These are phyloP conservation scores for Exophiala xenobiotica DNA, from an alignment of 2,329 filamentous ascomycete genomes.

Conservation along the genomic window DNA sequence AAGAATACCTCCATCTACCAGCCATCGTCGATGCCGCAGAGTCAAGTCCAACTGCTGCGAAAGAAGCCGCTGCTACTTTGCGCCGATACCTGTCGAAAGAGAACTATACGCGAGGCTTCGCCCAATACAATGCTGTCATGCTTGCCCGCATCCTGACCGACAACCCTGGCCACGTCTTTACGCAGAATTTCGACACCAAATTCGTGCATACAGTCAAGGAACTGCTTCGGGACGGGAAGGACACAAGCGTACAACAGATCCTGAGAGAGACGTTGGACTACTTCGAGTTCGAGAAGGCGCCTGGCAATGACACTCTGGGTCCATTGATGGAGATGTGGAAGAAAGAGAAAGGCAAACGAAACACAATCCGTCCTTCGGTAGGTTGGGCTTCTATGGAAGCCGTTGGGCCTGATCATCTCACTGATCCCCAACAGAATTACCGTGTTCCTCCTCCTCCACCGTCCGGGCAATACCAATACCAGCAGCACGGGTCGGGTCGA, in stretches of 20 bases:
- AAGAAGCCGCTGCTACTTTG: constrained; percentile 75
- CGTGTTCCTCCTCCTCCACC: constrained; percentile 16
- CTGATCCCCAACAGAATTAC: constrained; percentile 22
- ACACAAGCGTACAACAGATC: constrained; percentile 78
- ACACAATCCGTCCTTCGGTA: constrained; percentile 38
- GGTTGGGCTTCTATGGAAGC: constrained; percentile 21
- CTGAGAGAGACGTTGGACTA: constrained; percentile 81
- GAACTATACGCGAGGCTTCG: constrained; percentile 62
- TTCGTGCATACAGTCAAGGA: constrained; percentile 76
- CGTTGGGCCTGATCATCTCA: constrained; percentile 27
- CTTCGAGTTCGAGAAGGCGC: constrained; percentile 68
- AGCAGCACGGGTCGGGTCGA: constrained; percentile 44
- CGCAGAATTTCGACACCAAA: constrained; percentile 81
- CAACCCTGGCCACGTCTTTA: constrained; percentile 88
- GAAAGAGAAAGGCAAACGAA: constrained; percentile 73
- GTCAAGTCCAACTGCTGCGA: constrained; percentile 81
- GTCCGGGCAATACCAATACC: constrained; percentile 19
- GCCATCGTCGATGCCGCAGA: constrained; percentile 93
- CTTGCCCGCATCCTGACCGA: constrained; percentile 86
- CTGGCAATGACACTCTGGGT: constrained; percentile 69
- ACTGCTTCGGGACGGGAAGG: constrained; percentile 67
- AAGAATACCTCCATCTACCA: constrained; percentile 89
- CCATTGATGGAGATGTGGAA: constrained; percentile 81
- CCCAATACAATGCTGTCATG: constrained; percentile 97
- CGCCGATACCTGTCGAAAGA: constrained; percentile 78